Evolutionary conservation across 2,329 filamentous ascomycete species (phyloP), one percentile per base, ranked within the genome.

Genomic region (Cladosporium halotolerans): DNA sequence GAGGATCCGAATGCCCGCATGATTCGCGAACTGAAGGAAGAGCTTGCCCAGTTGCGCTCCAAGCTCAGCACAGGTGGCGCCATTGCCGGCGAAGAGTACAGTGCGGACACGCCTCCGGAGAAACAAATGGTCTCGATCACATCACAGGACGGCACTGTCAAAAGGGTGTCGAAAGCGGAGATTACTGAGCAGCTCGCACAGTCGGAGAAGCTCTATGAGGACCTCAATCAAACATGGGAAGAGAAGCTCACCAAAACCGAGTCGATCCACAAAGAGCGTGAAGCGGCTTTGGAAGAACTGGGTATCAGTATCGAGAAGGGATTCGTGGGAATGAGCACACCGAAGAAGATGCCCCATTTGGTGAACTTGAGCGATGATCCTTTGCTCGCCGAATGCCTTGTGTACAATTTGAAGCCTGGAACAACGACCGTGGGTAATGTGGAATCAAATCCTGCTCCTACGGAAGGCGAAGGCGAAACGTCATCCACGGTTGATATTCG

Each of bases 291-390:
- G 43, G 93, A 99, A 73, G 93, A 99, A 69, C 80, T 99, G 41
- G 93, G 93, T 60, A 97, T 99, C 72, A 97, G 91, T 70, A 99
- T 99, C 60, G 93, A 99, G 68, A 99, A 99, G 70, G 93, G 93
- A 6, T 96, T 96, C 66, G 85, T 99, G 57, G 93, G 93, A 11
- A 76, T 99, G 57, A 92, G 89, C 56, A 97, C 91, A 16, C 93
- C 93, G 0, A 99, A 99, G 75, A 96, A 96, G 73, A 99, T 97
- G 89, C 93, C 93, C 8, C 93, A 99, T 82, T 74, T 99, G 72
- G 93, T 99, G 72, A 99, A 99, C 69, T 74, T 99, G 61, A 96
- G 91, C 60, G 76, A 79, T 53, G 76, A 79, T 60, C 93, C 93
- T 8, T 77, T 99, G 32, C 79, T 99, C 42, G 91, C 92, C 4